Percentiles rank a stretch among this genome's conserved stretches.
These are phyloP conservation scores for Hericium rajendrae DNA, from an alignment of 768 basidiomycete species.

Conservation along the genomic window DNA sequence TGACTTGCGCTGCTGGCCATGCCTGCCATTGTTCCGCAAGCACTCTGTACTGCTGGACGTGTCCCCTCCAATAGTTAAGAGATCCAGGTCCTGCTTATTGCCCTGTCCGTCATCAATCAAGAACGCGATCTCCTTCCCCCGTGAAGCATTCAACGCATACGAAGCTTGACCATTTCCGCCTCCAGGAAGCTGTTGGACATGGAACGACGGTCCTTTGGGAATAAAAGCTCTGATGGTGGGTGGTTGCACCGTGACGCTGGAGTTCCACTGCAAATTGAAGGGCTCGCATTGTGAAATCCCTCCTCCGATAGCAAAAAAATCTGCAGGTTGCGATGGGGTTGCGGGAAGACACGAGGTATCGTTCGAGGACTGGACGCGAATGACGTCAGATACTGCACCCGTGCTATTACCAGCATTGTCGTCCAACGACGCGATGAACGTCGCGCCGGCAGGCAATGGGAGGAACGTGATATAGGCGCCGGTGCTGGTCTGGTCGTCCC, in stretches of 20 bases:
- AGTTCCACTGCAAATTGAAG: constrained; percentile 30
- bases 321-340: background rate
- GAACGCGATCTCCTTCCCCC: constrained; percentile 31
- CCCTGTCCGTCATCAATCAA: constrained; percentile 33
- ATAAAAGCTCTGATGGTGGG: constrained; percentile 30
- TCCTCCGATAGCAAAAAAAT: background rate
- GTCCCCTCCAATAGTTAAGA: background rate
- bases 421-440: constrained; percentile 48
- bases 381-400: constrained; percentile 31
- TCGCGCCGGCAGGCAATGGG: constrained; percentile 38
- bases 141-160: constrained; percentile 32
- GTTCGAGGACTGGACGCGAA: constrained; percentile 29
- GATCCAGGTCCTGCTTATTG: constrained; percentile 9
- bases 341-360: constrained; percentile 17
- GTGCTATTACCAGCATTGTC: constrained; percentile 27
- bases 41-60: background rate
- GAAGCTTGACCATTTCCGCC: constrained; percentile 28
- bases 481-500: constrained; percentile 26
- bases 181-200: constrained; percentile 12
- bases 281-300: background rate
- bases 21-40: background rate
- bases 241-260: constrained; percentile 24
- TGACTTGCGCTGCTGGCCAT: no score
- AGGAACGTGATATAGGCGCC: constrained; percentile 41
- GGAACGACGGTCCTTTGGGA: constrained; percentile 18